Evolutionary conservation across 192 early-diverging fungal genomes (phyloP).

Genomic region (Podila clonocystis): DNA sequence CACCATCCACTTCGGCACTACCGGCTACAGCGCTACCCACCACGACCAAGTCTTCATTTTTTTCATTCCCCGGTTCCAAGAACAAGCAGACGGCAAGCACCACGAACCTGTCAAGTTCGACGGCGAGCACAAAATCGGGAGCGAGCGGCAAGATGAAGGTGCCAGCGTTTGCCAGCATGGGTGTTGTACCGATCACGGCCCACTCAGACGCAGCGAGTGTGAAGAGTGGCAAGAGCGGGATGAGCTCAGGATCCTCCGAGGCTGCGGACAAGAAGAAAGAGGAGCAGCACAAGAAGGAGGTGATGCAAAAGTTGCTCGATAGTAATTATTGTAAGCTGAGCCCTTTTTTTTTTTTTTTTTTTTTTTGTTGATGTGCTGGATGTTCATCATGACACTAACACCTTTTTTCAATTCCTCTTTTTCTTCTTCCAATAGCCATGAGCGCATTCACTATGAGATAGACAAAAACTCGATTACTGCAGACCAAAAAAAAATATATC

Average conservation of each 20-base stretch:
- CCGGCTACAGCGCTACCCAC: constrained; percentile 8
- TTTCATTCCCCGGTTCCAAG: constrained; percentile 47
- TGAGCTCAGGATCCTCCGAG: constrained; percentile 8
- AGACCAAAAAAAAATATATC: too few species aligned
- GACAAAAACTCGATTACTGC: too few species aligned
- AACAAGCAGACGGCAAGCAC: constrained; percentile 21
- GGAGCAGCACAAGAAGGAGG: constrained; percentile 34
- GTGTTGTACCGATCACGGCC: constrained; percentile 5
- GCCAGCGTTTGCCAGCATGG: constrained; percentile 8
- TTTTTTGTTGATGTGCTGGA: too few species aligned
- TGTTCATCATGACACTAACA: too few species aligned
- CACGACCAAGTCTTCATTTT: constrained; percentile 32
- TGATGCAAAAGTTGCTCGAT: constrained; percentile 30
- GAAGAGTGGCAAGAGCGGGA: constrained; percentile 11
- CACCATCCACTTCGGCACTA: constrained; percentile 13
- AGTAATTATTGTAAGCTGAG: constrained; percentile 17
- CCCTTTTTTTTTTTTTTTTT: too few species aligned
- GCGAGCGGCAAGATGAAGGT: constrained; percentile 8
- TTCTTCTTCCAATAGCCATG: too few species aligned
- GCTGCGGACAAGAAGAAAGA: constrained; percentile 27
- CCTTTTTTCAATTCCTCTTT: too few species aligned
- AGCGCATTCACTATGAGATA: too few species aligned
- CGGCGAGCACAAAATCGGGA: constrained; percentile 19
- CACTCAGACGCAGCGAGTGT: constrained; percentile 17
- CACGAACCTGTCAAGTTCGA: constrained; percentile 6